Base-by-base conservation (phyloP, 768 basidiomycete genomes). In the Chalciporus piperatus region DNA sequence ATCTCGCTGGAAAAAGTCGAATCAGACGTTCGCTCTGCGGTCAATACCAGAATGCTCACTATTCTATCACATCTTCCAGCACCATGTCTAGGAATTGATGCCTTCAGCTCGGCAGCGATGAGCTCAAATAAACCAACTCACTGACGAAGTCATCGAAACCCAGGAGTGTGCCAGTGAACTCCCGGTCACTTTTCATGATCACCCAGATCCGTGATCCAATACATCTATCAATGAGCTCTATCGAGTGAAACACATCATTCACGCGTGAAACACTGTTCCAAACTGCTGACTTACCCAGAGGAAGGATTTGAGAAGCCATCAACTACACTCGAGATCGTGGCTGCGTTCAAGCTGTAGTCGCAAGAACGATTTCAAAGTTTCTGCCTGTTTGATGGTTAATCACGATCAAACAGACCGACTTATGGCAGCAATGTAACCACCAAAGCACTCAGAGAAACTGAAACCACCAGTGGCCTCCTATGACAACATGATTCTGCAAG, bases 111-210 rank as follows among this genome's bases (percentile, higher is more conserved):
- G 52, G 35, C 33, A 16, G 19, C 4, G 25, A 39, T 16, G 23
- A 22, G 25, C 8, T 16, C 23, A 40, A 41, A 17, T 14, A 43
- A 45, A 44, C 16, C 16, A 8, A 95, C 96, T 81, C 69, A 98
- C 96, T 99, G 70, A 99, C 96, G 70, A 96, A 99, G 72, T 99
- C 96, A 68, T 99, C 96, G 62, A 99, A 99, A 2, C 96, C 96
- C 30, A 96, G 78, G 38, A 99, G 76, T 3, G 85, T 97, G 11
- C 96, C 96, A 20, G 89, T 91, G 72, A 98, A 99, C 74, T 99
- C 96, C 41, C 93, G 87, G 55, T 99, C 94, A 60, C 80, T 86
- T 75, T 98, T 98, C 92, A 97, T 98, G 68, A 98, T 84, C 62
- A 98, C 96, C 92, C 93, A 97, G 65, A 98, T 95, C 44, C 84